A percentile compares a stretch with the other conserved stretches of the same genome.
phyloP scores from a whole-genome alignment of 2,329 filamentous ascomycete genomes.

The Fusarium verrucosum region DNA sequence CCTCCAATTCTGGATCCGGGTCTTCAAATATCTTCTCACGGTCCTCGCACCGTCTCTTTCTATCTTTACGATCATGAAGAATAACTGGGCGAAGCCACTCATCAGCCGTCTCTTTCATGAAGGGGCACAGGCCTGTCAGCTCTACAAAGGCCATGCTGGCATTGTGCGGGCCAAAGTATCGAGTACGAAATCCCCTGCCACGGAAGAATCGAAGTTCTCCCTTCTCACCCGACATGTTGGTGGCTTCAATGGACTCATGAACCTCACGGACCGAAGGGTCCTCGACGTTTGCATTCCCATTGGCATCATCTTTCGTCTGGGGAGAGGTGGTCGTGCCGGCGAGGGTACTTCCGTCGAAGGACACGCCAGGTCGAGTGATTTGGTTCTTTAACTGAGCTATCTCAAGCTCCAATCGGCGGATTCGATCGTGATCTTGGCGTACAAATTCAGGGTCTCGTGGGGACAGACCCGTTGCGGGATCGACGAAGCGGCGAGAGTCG shows the following conservation, averaged over 20 bases:
- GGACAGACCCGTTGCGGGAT: constrained; percentile 44
- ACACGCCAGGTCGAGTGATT: constrained; percentile 57
- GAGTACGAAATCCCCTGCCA: constrained; percentile 67
- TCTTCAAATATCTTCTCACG: constrained; percentile 60
- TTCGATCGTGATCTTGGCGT: constrained; percentile 64
- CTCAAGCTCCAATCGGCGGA: constrained; percentile 67
- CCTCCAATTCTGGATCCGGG: constrained; percentile 60
- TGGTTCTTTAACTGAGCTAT: constrained; percentile 65
- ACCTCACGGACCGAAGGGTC: constrained; percentile 50
- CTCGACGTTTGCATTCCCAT: constrained; percentile 46
- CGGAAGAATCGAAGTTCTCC: constrained; percentile 67
- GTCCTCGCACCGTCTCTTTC: constrained; percentile 62
- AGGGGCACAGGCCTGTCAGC: constrained; percentile 65
- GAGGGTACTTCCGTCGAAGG: constrained; percentile 63
- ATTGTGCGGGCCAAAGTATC: constrained; percentile 69
- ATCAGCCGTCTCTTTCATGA: constrained; percentile 70
- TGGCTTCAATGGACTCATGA: constrained; percentile 53
- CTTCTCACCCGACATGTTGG: constrained; percentile 55
- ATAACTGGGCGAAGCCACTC: constrained; percentile 69
- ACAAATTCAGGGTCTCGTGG: constrained; percentile 51
- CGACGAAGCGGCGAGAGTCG: constrained; percentile 51
- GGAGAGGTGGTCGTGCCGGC: constrained; percentile 56
- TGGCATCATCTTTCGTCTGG: constrained; percentile 55
- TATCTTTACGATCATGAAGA: constrained; percentile 64
- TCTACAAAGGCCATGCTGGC: constrained; percentile 69